Evolutionary conservation across 306 rosid genomes (phyloP), one percentile per base, ranked within the genome.

Genomic region (Boehmeria nivea): DNA sequence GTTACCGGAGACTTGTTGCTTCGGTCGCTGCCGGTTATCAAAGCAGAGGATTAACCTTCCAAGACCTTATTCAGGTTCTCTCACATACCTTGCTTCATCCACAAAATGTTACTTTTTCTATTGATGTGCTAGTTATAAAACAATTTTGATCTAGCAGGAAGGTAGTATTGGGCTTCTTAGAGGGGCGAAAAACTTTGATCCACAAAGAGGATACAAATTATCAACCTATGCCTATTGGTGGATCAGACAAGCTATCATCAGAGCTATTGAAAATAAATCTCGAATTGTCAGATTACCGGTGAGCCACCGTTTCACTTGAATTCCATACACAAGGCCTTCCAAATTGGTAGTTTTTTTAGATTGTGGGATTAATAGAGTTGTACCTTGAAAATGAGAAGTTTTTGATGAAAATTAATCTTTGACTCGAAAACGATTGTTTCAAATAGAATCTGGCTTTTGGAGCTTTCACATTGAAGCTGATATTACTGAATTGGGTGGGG

Each of bases 141-240:
- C 17, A 34, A 49, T 43, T 50, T 55, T 34, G 11, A 63, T 51
- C 71, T 52, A 49, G 33, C 73, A 89, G 94, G 94, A 85, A 85
- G 94, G 97, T 48, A 85, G 81, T 80, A 75, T 83, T 31, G 89
- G 97, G 18, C 97, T 89, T 66, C 86, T 85, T 53, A 54, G 61
- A 52, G 97, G 89, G 64, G 97, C 78, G 11, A 78, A 77, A 69
- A 83, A 68, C 66, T 89, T 83, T 64, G 94, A 85, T 16, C 89
- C 87, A 6, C 64, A 77, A 10, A 76, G 82, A 71, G 95, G 95
- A 54, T 25, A 69, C 39, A 89, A 85, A 50, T 34, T 89, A 34
- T 85, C 97, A 44, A 85, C 95, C n/a, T 85, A 85, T 71, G 87
- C 72, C 20, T 85, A 89, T 75, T 85, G 89, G 93, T 89, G 93